phyloP scores from a whole-genome alignment of 768 basidiomycete genomes.

The Wakefieldia striispora region DNA sequence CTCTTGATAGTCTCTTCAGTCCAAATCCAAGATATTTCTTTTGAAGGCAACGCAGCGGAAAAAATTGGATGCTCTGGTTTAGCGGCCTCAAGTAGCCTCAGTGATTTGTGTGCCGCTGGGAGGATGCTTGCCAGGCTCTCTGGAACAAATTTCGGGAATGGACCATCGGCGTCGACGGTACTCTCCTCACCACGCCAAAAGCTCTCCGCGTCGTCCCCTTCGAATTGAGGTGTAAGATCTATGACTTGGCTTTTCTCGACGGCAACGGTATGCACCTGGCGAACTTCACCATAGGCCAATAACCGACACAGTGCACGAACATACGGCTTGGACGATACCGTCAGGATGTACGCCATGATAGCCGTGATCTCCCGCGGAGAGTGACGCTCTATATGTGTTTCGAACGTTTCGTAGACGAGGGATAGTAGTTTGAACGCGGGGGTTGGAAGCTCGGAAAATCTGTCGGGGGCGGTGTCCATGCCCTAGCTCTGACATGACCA shows the following conservation, averaged over 20 bases:
- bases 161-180: slow-evolving; percentile 37
- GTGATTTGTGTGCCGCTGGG: slow-evolving; percentile 65
- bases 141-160: slow-evolving; percentile 67
- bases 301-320: slow-evolving; percentile 55
- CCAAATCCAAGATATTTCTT: slow-evolving; percentile 53
- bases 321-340: slow-evolving; percentile 60
- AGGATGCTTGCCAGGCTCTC: slow-evolving; percentile 48
- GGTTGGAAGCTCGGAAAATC: slow-evolving; percentile 43
- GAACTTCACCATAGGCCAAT: slow-evolving; percentile 46
- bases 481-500: slow-evolving; percentile 21
- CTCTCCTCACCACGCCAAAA: slow-evolving; percentile 41
- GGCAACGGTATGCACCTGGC: slow-evolving; percentile 28
- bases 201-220: slow-evolving; percentile 36
- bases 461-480: slow-evolving; percentile 33
- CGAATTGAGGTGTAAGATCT: slow-evolving; percentile 17
- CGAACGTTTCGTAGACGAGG: slow-evolving; percentile 56
- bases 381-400: slow-evolving; percentile 50
- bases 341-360: slow-evolving; percentile 66
- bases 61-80: slow-evolving; percentile 63
- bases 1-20: slow-evolving; percentile 12
- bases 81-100: slow-evolving; percentile 62
- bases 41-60: slow-evolving; percentile 26
- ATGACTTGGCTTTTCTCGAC: slow-evolving; percentile 9
- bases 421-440: slow-evolving; percentile 55
- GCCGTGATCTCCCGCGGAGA: slow-evolving; percentile 50